Evolutionary conservation across 257 asterid genomes (phyloP), one percentile per base, ranked within the genome.

Genomic region (Ehretia macrophylla): DNA sequence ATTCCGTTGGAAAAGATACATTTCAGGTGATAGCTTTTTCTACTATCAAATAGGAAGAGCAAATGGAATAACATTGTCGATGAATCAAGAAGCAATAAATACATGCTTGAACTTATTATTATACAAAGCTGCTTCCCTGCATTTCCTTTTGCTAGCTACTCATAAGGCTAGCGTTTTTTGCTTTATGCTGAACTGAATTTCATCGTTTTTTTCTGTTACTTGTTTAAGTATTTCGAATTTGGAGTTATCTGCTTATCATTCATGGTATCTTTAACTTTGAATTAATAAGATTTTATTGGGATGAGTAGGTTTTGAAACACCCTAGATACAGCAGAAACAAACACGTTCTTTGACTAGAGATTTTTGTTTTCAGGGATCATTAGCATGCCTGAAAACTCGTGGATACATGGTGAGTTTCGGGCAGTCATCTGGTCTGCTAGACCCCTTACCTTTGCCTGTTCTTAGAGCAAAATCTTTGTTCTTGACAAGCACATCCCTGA

Each of bases 1-100:
- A 93, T 73, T 93, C 99, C 35, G 97, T 93, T 66, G 99, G 99
- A 18, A 93, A 86, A 73, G 99, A 89, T 73, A 93, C 97, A 20
- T 89, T 89, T 45, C 88, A 89, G 99, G 99, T 93, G 80, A 68
- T 52, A 3, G 12, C 17, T 48, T 68, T 9, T 53, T 42, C n/a
- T 16, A 4, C 35, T 47, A 17, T 47, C 4, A 14, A 46, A 14
- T 46, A 46, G n/a, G n/a, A n/a, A 11, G 17, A 4, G 51, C 17
- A 14, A 19, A 8, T 47, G 52, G 18, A 47, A 16, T 47, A 47
- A 27, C n/a, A n/a, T n/a, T n/a, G n/a, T n/a, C n/a, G n/a, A 27
- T 6, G 35, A 27, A 27, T 27, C 35, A 27, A 27, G 35, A 27
- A 1, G 35, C 6, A 27, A 27, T 27, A 27, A n/a, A n/a, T n/a